Evolutionary conservation across 345 rosid genomes (phyloP).

Genomic region (Nasturtium officinale): DNA sequence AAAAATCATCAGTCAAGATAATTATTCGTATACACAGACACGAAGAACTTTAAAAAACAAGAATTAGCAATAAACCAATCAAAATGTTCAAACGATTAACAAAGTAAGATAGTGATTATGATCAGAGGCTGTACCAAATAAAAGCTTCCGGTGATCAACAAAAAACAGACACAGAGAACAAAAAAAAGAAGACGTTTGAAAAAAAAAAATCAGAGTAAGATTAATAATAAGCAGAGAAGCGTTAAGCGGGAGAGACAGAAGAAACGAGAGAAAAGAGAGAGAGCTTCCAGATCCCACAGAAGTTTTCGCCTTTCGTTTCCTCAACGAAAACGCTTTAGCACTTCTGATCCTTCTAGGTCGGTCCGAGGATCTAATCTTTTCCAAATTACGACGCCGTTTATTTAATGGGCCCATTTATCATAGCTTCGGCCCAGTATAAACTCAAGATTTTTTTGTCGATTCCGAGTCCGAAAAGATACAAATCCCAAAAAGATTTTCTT

Average conservation of each 20-base stretch:
- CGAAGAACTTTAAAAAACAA: not conserved
- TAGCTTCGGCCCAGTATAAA: slow-evolving; percentile 27
- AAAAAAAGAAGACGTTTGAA: slow-evolving; percentile 5
- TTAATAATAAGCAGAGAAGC: slow-evolving; percentile 33
- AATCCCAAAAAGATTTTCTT: no score
- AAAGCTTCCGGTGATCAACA: slow-evolving; percentile 20
- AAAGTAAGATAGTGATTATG: not conserved
- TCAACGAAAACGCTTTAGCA: slow-evolving; percentile 2
- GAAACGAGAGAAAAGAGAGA: slow-evolving; percentile 16
- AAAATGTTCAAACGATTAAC: not conserved
- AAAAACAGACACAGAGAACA: not conserved
- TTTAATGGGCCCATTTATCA: not conserved
- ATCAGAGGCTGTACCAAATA: slow-evolving; percentile 25
- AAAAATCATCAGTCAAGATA: slow-evolving; percentile 5
- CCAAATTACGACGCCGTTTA: not conserved
- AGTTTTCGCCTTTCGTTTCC: slow-evolving; percentile 36
- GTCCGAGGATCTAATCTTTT: slow-evolving; percentile 29
- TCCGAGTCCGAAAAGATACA: not conserved
- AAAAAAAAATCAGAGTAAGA: slow-evolving; percentile 14
- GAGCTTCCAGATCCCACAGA: slow-evolving; percentile 48
- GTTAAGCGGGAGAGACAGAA: slow-evolving; percentile 35
- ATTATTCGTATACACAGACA: not conserved
- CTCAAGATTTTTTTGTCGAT: not conserved
- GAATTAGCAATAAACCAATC: not conserved
- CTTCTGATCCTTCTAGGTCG: slow-evolving; percentile 42